Evolutionary conservation across 1,139 yeast genomes (phyloP).

Genomic region (Sugiyamaella japonica): DNA sequence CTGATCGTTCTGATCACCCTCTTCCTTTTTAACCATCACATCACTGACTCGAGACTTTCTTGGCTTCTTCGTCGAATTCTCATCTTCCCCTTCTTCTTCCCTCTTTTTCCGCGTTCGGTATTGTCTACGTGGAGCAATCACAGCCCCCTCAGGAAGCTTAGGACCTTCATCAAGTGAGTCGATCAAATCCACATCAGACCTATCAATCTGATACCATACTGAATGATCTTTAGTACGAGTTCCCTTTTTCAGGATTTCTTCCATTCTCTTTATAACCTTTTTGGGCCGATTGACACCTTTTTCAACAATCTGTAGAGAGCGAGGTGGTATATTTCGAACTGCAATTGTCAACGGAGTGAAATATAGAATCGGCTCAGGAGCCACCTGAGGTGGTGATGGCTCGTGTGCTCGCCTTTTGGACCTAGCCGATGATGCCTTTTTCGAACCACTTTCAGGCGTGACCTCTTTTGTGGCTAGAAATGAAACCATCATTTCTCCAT

Average conservation of each 20-base stretch:
- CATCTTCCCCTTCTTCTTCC: slow-evolving; percentile 24
- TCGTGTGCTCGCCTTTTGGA: slow-evolving; percentile 9
- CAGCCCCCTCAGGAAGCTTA: slow-evolving; percentile 35
- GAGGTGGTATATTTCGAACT: slow-evolving; percentile 60
- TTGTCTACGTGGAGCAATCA: slow-evolving; percentile 34
- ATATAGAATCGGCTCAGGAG: slow-evolving; percentile 30
- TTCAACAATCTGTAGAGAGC: slow-evolving; percentile 65
- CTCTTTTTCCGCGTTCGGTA: slow-evolving; percentile 34
- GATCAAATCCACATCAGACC: slow-evolving; percentile 60
- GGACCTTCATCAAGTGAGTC: slow-evolving; percentile 36
- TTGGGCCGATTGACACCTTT: slow-evolving; percentile 64
- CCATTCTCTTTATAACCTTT: slow-evolving; percentile 62
- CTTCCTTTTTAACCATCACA: slow-evolving; percentile 11
- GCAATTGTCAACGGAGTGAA: slow-evolving; percentile 63
- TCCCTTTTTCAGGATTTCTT: slow-evolving; percentile 59
- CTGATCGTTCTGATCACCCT: slow-evolving; percentile 1
- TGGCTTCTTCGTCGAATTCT: slow-evolving; percentile 15
- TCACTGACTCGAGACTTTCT: slow-evolving; percentile 2
- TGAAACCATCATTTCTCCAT: slow-evolving; percentile 60
- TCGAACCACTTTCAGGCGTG: slow-evolving; percentile 25
- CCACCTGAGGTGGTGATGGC: slow-evolving; percentile 26
- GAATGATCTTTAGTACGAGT: slow-evolving; percentile 60
- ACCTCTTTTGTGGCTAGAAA: slow-evolving; percentile 59
- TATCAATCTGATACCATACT: slow-evolving; percentile 86
- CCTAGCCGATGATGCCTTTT: slow-evolving; percentile 24